Evolutionary conservation across 208 protist species (phyloP).

Genomic region (Leishmania tarentolae): DNA sequence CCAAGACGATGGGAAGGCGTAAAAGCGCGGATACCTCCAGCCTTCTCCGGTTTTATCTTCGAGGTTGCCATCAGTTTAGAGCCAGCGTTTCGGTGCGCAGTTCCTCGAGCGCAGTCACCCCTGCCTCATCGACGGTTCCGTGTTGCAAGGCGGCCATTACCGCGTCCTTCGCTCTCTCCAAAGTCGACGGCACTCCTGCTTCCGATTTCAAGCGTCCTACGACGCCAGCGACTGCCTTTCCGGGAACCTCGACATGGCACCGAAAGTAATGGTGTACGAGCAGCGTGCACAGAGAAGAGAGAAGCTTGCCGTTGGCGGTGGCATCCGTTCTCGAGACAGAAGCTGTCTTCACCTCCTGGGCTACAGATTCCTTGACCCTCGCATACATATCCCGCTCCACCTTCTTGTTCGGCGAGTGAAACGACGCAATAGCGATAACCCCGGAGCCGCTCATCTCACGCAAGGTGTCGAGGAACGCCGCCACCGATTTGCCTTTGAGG

Average conservation of each 20-base stretch:
- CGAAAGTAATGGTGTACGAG: slow-evolving; percentile 51
- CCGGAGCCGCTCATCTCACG: slow-evolving; percentile 51
- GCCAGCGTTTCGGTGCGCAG: slow-evolving; percentile 36
- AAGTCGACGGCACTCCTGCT: slow-evolving; percentile 19
- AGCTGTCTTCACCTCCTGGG: slow-evolving; percentile 20
- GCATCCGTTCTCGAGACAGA: slow-evolving; percentile 40
- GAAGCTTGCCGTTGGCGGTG: slow-evolving; percentile 42
- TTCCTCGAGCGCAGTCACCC: slow-evolving; percentile 36
- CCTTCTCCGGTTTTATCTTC: background rate
- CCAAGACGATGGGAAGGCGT: background rate
- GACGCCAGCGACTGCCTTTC: slow-evolving; percentile 59
- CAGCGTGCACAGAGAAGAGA: slow-evolving; percentile 55
- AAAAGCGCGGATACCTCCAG: background rate
- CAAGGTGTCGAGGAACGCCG: slow-evolving; percentile 42
- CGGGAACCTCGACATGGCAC: slow-evolving; percentile 62
- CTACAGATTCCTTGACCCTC: slow-evolving; percentile 32
- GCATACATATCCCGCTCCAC: slow-evolving; percentile 58
- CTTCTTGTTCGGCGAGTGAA: slow-evolving; percentile 75
- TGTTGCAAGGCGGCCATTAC: slow-evolving; percentile 46
- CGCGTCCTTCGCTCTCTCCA: slow-evolving; percentile 37
- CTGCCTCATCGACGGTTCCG: slow-evolving; percentile 27
- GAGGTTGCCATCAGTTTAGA: slow-evolving; percentile 3
- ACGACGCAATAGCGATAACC: slow-evolving; percentile 59
- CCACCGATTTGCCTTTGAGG: slow-evolving; percentile 48
- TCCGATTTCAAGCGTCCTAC: slow-evolving; percentile 47